These are phyloP conservation scores for Myxozyma kluyveri DNA, from an alignment of 805 yeast species.

Conservation along the genomic window DNA sequence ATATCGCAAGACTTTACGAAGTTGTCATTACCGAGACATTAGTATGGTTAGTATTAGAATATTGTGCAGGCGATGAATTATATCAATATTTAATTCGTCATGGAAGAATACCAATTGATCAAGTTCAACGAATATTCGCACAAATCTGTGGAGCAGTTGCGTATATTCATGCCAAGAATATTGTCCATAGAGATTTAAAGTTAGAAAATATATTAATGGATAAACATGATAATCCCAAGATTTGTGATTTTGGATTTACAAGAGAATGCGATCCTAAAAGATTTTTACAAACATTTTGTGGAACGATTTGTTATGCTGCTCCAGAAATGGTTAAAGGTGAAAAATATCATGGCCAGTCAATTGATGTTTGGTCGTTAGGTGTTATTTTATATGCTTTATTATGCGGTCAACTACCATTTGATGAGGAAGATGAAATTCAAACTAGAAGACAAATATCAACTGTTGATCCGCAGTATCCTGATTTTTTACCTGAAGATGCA, in stretches of 20 bases:
- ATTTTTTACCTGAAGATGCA: slow-evolving; percentile 49
- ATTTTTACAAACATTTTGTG: slow-evolving; percentile 79
- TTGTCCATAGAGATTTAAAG: slow-evolving; percentile 76
- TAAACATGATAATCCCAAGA: slow-evolving; percentile 66
- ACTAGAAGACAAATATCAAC: slow-evolving; percentile 60
- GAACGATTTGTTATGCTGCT: slow-evolving; percentile 95
- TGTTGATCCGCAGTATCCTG: slow-evolving; percentile 60
- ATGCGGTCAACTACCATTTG: slow-evolving; percentile 88
- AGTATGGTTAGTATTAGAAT: slow-evolving; percentile 87
- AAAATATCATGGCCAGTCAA: slow-evolving; percentile 64
- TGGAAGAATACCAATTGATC: slow-evolving; percentile 43
- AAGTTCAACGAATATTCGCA: slow-evolving; percentile 43
- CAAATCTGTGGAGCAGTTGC: slow-evolving; percentile 61
- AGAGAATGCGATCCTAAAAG: slow-evolving; percentile 63
- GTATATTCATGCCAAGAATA: slow-evolving; percentile 72
- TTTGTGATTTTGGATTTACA: slow-evolving; percentile 93
- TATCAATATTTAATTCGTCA: slow-evolving; percentile 37
- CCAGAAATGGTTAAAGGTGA: slow-evolving; percentile 76
- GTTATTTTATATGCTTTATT: slow-evolving; percentile 80
- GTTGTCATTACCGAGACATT: slow-evolving; percentile 73
- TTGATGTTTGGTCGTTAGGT: slow-evolving; percentile 92
- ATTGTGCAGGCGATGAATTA: slow-evolving; percentile 67
- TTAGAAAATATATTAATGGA: slow-evolving; percentile 62
- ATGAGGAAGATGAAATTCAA: slow-evolving; percentile 66
- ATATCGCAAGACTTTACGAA: slow-evolving; percentile 82